phyloP scores from a whole-genome alignment of 164 flowering plant genomes.

The Akebia trifoliata region DNA sequence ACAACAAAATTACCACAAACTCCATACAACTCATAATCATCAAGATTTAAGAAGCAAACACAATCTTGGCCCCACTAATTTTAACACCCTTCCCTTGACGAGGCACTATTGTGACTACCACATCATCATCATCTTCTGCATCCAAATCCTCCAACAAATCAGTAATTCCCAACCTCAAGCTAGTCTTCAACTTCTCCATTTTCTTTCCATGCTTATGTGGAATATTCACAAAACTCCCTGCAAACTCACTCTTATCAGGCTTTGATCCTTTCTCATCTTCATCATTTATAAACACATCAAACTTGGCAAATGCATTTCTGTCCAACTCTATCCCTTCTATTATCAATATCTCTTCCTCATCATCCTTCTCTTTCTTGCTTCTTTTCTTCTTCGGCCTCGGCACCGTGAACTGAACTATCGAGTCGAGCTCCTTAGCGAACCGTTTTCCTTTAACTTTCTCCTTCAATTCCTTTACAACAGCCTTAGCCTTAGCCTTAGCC shows the following conservation, averaged over 20 bases:
- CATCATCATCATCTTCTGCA: neutral
- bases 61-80: conserved; percentile 12
- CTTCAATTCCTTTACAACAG: too few species aligned
- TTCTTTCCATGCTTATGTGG: neutral
- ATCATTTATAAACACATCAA: conserved; percentile 12
- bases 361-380: conserved; percentile 16
- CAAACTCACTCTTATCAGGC: conserved; percentile 13
- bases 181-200: neutral
- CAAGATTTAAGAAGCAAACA: conserved; percentile 3
- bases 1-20: neutral
- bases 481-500: too few species aligned
- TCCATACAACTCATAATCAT: neutral
- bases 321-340: conserved; percentile 11
- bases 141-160: conserved; percentile 16
- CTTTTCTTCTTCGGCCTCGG: conserved; percentile 11
- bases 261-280: conserved; percentile 10
- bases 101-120: conserved; percentile 15
- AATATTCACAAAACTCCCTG: conserved; percentile 11
- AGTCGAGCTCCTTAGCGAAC: too few species aligned
- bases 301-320: conserved; percentile 1
- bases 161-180: conserved; percentile 9
- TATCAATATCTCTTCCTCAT: conserved; percentile 10
- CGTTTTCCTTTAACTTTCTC: too few species aligned
- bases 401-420: conserved; percentile 2
- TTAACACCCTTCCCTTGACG: conserved; percentile 10